Conservation (phyloP, 1,139 yeast species). For the Diutina ranongensis region DNA sequence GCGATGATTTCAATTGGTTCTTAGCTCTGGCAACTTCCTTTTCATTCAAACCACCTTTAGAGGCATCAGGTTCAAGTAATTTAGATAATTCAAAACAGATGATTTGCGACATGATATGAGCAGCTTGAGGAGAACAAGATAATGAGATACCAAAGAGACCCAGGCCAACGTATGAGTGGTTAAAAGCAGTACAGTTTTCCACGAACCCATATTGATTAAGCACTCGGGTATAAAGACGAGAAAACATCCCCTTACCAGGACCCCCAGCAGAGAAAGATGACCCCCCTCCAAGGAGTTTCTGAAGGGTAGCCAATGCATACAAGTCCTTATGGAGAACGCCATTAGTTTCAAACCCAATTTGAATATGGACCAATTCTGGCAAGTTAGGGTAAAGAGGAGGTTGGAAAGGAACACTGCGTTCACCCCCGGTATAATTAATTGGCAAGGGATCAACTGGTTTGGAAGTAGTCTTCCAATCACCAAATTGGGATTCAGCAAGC, state of each 20-base stretch:
- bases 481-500: slow-evolving; percentile 52
- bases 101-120: slow-evolving; percentile 71
- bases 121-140: slow-evolving; percentile 78
- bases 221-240: slow-evolving; percentile 83
- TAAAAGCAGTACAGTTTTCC: slow-evolving; percentile 80
- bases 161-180: slow-evolving; percentile 82
- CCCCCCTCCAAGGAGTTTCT: slow-evolving; percentile 93
- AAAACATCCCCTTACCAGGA: slow-evolving; percentile 99
- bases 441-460: slow-evolving; percentile 11
- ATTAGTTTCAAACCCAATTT: slow-evolving; percentile 80
- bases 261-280: slow-evolving; percentile 98
- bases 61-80: slow-evolving; percentile 42
- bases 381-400: slow-evolving; percentile 59
- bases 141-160: slow-evolving; percentile 88
- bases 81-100: slow-evolving; percentile 65
- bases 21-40: slow-evolving; percentile 78
- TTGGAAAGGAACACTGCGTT: slow-evolving; percentile 51
- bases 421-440: slow-evolving; percentile 76
- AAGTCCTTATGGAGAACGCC: slow-evolving; percentile 80
- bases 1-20: slow-evolving; percentile 80
- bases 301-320: slow-evolving; percentile 83
- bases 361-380: slow-evolving; percentile 79
- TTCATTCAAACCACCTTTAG: slow-evolving; percentile 49
- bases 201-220: slow-evolving; percentile 85
- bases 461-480: slow-evolving; percentile 36